Base-by-base conservation (phyloP, 106 monocot genomes). In the Dactylorhiza incarnata region DNA sequence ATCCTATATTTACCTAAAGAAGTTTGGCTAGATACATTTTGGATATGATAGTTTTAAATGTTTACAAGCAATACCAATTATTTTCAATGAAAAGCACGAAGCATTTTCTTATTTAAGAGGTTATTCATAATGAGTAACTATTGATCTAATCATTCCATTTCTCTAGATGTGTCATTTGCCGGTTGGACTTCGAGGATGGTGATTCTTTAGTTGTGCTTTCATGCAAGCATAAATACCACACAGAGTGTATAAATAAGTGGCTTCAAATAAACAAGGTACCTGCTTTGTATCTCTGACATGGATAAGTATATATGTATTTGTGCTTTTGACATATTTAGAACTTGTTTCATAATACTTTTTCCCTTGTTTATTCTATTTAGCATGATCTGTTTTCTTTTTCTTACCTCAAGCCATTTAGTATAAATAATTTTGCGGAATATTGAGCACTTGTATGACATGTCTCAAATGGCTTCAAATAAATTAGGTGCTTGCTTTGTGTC, bases 201-300 rank as follows among this genome's bases (percentile, higher is more conserved):
- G 96, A 97, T 37, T 79, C 84, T 54, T 74, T 97, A 56, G 83
- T 85, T 74, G 76, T 84, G 72, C 96, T 97, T 62, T 77, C 93
- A 23, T 96, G 96, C 91, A 93, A 91, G 70, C 96, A 97, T 79
- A 82, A 63, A n/a, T 97, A 97, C 72, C 96, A 97, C 48, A 70
- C 84, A 7, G 96, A 89, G 55, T 97, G 96, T 76, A 91, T 97
- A 79, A 86, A 89, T 55, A 85, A 86, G 16, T 97, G 96, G 96
- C 93, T 97, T 68, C 91, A 97, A 78, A 94, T 94, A 81, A 97
- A 97, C 71, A 97, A 97, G 96, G 96, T 97, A 76, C 59, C 25
- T 17, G n/a, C 3, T 19, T 69, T 69, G 45, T 69, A 45, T 69
- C 45, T 46, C 12, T 7, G n/a, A 26, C 65, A 29, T 12, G 29